phyloP scores from a whole-genome alignment of 1,284 basidiomycete species.

The Tilletiopsis washingtonensis region DNA sequence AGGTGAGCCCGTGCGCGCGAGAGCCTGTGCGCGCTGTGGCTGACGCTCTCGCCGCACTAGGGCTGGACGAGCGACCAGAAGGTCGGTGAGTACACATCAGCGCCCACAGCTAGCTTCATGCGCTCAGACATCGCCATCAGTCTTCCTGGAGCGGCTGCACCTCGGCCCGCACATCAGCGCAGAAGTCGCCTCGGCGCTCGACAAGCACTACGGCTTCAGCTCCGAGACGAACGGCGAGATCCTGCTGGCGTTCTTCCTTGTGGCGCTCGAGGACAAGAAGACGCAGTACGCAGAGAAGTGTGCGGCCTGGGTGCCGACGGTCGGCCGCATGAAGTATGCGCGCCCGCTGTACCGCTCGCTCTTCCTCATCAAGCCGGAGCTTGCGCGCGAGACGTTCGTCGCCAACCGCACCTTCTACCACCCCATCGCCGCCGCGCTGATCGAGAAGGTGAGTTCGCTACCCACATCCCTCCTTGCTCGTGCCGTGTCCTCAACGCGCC shows the following conservation, averaged over 20 bases:
- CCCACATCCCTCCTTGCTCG: neutral
- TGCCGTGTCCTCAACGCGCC: neutral
- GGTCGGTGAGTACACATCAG: too few species aligned
- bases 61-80: constrained; percentile 44
- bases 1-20: neutral
- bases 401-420: constrained; percentile 54
- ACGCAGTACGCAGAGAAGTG: constrained; percentile 50
- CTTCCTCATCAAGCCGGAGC: constrained; percentile 55
- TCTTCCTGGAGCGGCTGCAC: constrained; percentile 53
- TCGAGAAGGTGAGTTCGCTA: constrained; percentile 38
- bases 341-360: constrained; percentile 51
- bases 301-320: constrained; percentile 52
- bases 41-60: too few species aligned
- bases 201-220: constrained; percentile 49
- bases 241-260: constrained; percentile 51
- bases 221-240: constrained; percentile 50
- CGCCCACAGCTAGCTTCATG: constrained; percentile 14
- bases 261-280: constrained; percentile 50
- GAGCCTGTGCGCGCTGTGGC: too few species aligned
- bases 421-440: constrained; percentile 44
- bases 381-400: constrained; percentile 59
- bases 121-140: too few species aligned
- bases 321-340: constrained; percentile 52
- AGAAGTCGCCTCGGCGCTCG: constrained; percentile 45
- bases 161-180: constrained; percentile 43